Percentiles rank a stretch among this genome's conserved stretches.
phyloP scores from a whole-genome alignment of 2,329 filamentous ascomycete species.

The Penicillium sp. region DNA sequence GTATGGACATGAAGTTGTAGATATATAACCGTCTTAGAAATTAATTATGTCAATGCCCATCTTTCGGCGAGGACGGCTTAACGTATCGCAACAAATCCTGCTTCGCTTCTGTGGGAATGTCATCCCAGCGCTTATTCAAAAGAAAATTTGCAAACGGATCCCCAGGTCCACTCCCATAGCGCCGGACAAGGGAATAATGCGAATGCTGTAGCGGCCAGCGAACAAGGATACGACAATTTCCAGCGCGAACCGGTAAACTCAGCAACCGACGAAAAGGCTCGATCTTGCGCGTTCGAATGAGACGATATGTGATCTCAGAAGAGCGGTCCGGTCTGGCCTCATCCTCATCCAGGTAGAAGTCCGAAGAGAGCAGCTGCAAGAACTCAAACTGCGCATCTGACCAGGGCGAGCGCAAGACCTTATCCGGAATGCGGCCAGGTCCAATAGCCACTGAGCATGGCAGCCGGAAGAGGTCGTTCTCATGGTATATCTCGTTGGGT shows the following conservation, averaged over 20 bases:
- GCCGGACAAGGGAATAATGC: slow-evolving; percentile 34
- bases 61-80: neutral
- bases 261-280: slow-evolving; percentile 34
- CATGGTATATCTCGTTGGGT: slow-evolving; percentile 26
- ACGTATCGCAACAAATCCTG: slow-evolving; percentile 23
- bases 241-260: slow-evolving; percentile 29
- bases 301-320: slow-evolving; percentile 29
- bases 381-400: slow-evolving; percentile 40
- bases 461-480: slow-evolving; percentile 37
- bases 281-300: slow-evolving; percentile 38
- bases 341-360: slow-evolving; percentile 41
- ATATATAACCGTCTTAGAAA: too few relatives aligned
- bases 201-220: slow-evolving; percentile 35
- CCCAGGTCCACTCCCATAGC: slow-evolving; percentile 24
- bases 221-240: slow-evolving; percentile 31
- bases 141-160: slow-evolving; percentile 38
- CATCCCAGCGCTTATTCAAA: slow-evolving; percentile 33
- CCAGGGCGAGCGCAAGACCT: slow-evolving; percentile 40
- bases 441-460: slow-evolving; percentile 28
- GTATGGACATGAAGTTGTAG: neutral
- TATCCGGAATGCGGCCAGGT: slow-evolving; percentile 39
- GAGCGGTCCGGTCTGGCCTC: slow-evolving; percentile 27
- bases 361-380: slow-evolving; percentile 35
- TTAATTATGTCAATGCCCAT: neutral
- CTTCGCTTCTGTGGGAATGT: slow-evolving; percentile 28